These are phyloP conservation scores for Acanthamoeba divionensis DNA, from an alignment of 208 protist species.

Conservation along the genomic window DNA sequence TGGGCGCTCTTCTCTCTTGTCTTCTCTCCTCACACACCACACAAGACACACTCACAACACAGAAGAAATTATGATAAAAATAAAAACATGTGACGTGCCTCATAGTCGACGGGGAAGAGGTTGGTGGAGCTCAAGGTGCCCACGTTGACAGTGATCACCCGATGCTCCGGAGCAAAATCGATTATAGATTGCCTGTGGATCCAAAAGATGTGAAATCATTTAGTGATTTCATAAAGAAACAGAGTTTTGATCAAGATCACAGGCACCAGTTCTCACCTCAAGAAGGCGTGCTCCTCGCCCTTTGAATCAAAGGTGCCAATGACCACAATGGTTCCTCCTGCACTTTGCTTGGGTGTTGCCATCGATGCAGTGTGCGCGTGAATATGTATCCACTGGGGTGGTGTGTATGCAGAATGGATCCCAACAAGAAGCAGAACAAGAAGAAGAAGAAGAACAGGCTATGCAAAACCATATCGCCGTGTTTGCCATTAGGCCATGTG, in stretches of 20 bases:
- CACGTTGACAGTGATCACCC: constrained; percentile 4
- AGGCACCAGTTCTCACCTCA: background rate
- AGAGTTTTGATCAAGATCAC: background rate
- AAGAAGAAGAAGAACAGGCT: too few relatives aligned
- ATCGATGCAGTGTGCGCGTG: too few relatives aligned
- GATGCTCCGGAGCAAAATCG: background rate
- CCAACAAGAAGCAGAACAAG: too few relatives aligned
- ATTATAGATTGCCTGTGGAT: too few relatives aligned
- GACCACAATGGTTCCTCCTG: background rate
- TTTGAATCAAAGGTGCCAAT: constrained; percentile 45
- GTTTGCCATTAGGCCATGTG: too few relatives aligned
- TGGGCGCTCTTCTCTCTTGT: background rate
- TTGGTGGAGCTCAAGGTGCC: constrained; percentile 26
- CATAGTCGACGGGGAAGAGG: constrained; percentile 41
- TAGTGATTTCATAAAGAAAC: background rate
- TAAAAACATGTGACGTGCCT: background rate
- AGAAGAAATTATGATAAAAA: background rate
- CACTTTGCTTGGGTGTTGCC: too few relatives aligned
- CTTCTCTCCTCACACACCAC: too few relatives aligned
- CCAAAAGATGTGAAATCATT: too few relatives aligned
- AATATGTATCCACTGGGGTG: too few relatives aligned
- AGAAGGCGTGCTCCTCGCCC: constrained; percentile 8
- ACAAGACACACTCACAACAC: too few relatives aligned
- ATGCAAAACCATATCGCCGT: too few relatives aligned
- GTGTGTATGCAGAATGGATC: too few relatives aligned